Evolutionary conservation across 1,284 basidiomycete genomes (phyloP), one percentile per base, ranked within the genome.

Genomic region (Pseudozyma hubeiensis): DNA sequence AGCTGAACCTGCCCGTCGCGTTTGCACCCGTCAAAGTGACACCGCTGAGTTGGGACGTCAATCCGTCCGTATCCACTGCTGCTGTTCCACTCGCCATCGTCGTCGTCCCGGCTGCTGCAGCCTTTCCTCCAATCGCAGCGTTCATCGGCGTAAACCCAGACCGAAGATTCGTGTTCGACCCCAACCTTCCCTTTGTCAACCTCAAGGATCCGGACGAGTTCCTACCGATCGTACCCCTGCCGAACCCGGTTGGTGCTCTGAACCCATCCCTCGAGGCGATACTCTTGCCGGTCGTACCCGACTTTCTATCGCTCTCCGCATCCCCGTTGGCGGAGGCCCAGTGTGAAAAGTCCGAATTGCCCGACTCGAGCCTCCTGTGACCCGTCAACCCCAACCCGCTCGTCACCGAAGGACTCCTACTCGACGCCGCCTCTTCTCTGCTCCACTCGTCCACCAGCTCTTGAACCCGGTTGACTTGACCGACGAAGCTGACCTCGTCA

Each of bases 401-500:
- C 29, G 47, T 45, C 10, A 65, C 39, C 11, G 49, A 53, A 6
- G 68, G 47, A 33, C 51, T 58, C n/a, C 7, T 16, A 19, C 33
- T 35, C 3, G 24, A 24, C 4, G 19, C 46, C 19, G 52, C 59
- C 11, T 33, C 43, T 8, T 50, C 52, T 3, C 44, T 24, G 2
- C 45, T 43, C 30, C 67, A 29, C 30, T 59, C 62, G 41, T 74
- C 71, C n/a, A 68, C 71, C 16, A 64, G 11, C 39, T 59, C 57
- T 53, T 73, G 64, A 24, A 66, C 70, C 16, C 17, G 37, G 8
- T 62, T 59, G 7, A 65, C 30, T 44, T 46, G 71, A 10, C 58
- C 29, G 3, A 24, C 41, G 16, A 69, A 65, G 6, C 19, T 35
- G 33, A 55, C 37, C 53, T 74, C 65, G 56, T 93, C 92, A 79